phyloP scores from a whole-genome alignment of 192 early-diverging fungal genomes.

The Linderina pennispora region DNA sequence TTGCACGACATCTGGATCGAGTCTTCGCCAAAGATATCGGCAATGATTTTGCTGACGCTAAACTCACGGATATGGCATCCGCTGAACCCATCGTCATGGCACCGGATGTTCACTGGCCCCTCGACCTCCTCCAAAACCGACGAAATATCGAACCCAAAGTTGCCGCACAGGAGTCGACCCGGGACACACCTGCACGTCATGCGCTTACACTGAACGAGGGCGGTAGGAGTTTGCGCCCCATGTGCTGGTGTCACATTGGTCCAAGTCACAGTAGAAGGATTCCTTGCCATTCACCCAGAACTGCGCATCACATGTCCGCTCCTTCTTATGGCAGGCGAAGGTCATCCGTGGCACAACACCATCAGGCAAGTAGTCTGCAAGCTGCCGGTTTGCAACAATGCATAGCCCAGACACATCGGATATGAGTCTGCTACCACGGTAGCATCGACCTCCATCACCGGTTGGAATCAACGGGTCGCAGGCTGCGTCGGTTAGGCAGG shows the following conservation, averaged over 20 bases:
- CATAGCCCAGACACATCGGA: slow-evolving; percentile 66
- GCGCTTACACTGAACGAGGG: slow-evolving; percentile 60
- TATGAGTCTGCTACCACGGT: slow-evolving; percentile 64
- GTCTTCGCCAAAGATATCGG: slow-evolving; percentile 72
- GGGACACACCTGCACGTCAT: slow-evolving; percentile 79
- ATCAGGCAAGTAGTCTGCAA: slow-evolving; percentile 43
- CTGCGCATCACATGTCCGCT: slow-evolving; percentile 65
- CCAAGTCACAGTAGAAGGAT: slow-evolving; percentile 86
- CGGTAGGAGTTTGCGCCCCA: slow-evolving; percentile 38
- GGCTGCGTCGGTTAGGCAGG: slow-evolving; percentile 56
- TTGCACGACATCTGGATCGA: slow-evolving; percentile 72
- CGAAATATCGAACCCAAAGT: slow-evolving; percentile 73
- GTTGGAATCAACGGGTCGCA: slow-evolving; percentile 65
- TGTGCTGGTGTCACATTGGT: slow-evolving; percentile 59
- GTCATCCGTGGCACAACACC: slow-evolving; percentile 74
- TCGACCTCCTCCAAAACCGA: slow-evolving; percentile 75
- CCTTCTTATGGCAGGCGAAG: slow-evolving; percentile 57
- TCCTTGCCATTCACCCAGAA: slow-evolving; percentile 84
- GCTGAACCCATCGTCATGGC: slow-evolving; percentile 69
- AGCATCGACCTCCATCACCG: slow-evolving; percentile 68
- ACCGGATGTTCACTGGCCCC: slow-evolving; percentile 71
- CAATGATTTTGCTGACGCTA: slow-evolving; percentile 24
- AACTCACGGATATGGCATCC: slow-evolving; percentile 67
- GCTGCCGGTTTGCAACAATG: slow-evolving; percentile 62
- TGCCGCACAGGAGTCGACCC: slow-evolving; percentile 77